A percentile compares a stretch with the other conserved stretches of the same genome.
Evolutionary conservation across 352 stramenopile species (phyloP).

Genomic region (Pythium coloratum): DNA sequence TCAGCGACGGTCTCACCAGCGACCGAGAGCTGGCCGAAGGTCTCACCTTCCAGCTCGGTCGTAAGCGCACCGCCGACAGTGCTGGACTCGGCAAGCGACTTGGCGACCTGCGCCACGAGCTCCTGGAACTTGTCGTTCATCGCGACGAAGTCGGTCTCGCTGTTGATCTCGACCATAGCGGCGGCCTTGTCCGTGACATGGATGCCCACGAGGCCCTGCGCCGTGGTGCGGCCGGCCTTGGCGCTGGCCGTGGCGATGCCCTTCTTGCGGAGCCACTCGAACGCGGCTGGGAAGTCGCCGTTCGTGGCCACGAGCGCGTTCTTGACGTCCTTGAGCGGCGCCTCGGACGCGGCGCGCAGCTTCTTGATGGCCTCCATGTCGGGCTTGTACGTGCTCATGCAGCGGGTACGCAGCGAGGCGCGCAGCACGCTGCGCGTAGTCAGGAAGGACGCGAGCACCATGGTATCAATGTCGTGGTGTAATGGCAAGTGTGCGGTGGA

Average conservation of each 20-base stretch:
- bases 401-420: constrained; percentile 25
- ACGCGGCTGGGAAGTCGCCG: constrained; percentile 81
- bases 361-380: constrained; percentile 89
- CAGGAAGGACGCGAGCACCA: constrained; percentile 27
- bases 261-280: constrained; percentile 90
- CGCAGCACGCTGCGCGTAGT: constrained; percentile 15
- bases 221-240: constrained; percentile 75
- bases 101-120: constrained; percentile 57
- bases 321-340: constrained; percentile 89
- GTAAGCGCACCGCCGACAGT: constrained; percentile 29
- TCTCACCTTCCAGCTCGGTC: constrained; percentile 38
- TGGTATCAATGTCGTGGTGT: constrained; percentile 4
- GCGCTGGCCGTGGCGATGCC: constrained; percentile 79
- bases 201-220: constrained; percentile 76
- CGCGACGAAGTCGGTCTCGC: constrained; percentile 94
- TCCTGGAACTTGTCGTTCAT: constrained; percentile 92
- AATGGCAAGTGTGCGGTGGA: constrained; percentile 14
- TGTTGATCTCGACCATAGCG: constrained; percentile 94
- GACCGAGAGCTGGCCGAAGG: constrained; percentile 46
- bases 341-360: constrained; percentile 81
- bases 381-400: constrained; percentile 77
- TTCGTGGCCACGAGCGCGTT: constrained; percentile 79
- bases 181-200: constrained; percentile 70
- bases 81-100: constrained; percentile 35
- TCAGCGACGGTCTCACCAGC: constrained; percentile 65